Percentiles rank a stretch among this genome's conserved stretches.
phyloP scores from a whole-genome alignment of 2,329 filamentous ascomycete species.

The Aphanocladium album region DNA sequence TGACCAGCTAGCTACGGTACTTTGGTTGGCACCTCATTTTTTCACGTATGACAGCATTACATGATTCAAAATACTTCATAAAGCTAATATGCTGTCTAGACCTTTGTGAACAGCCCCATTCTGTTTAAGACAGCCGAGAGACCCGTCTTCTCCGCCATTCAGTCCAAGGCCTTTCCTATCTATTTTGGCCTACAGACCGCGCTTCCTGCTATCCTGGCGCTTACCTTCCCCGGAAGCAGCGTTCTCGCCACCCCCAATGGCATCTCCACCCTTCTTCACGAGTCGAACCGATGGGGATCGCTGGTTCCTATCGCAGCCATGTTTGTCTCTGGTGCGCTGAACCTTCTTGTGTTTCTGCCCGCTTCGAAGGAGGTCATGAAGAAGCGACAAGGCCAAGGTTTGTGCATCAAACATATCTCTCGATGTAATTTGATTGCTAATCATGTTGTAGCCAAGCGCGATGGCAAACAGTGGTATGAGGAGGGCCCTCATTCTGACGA shows the following conservation, averaged over 20 bases:
- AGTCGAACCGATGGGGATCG: slow-evolving; percentile 57
- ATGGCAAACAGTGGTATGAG: slow-evolving; percentile 84
- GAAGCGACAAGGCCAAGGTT: slow-evolving; percentile 74
- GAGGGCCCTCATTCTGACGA: slow-evolving; percentile 73
- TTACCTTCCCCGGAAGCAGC: slow-evolving; percentile 71
- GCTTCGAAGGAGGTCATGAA: slow-evolving; percentile 69
- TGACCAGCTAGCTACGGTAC: slow-evolving; percentile 68
- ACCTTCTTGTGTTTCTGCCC: slow-evolving; percentile 68
- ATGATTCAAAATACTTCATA: background rate
- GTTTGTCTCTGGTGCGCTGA: slow-evolving; percentile 65
- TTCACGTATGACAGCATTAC: slow-evolving; percentile 55
- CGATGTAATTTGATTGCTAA: background rate
- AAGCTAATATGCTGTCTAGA: slow-evolving; percentile 38
- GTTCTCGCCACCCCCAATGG: slow-evolving; percentile 43
- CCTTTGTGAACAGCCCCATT: slow-evolving; percentile 69
- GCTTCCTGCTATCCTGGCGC: slow-evolving; percentile 64
- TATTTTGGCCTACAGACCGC: slow-evolving; percentile 84
- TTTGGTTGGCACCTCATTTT: slow-evolving; percentile 79
- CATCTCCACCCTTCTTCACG: slow-evolving; percentile 52
- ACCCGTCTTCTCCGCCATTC: slow-evolving; percentile 74
- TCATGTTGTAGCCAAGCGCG: slow-evolving; percentile 61
- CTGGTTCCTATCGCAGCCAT: slow-evolving; percentile 65
- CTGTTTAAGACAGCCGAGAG: slow-evolving; percentile 73
- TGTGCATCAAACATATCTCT: slow-evolving; percentile 21
- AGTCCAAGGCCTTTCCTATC: slow-evolving; percentile 75